Base-by-base conservation (phyloP, 257 asterid species). In the Nicotiana attenuata region DNA sequence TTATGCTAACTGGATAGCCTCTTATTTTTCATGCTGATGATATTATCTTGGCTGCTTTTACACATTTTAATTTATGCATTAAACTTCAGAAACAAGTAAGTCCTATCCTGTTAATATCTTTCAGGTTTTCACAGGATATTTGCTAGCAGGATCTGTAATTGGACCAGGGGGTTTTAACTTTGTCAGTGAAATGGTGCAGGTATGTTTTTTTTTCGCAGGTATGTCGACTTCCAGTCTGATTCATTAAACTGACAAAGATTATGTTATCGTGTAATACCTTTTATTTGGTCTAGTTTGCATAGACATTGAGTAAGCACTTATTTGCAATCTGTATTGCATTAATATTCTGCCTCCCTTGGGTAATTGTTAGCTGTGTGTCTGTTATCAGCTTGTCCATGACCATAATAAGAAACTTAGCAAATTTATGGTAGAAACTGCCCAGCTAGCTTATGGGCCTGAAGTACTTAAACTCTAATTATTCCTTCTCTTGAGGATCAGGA, bases 101-200 rank as follows among this genome's bases (percentile, higher is more conserved):
- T 71, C 20, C 78, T 71, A 22, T 71, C 78, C 78, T 71, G 60
- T 45, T 71, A 71, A 71, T 71, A 22, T 78, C 60, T 82, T 87
- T 91, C 93, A 93, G 98, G 98, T 93, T 64, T 89, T 93, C 85
- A 91, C 97, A 66, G 98, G 98, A 80, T 92, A 93, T 86, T 81
- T 93, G 90, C 88, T 93, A 57, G 96, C 98, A 64, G 98, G 98
- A 86, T 91, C 98, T 88, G 63, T 90, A 73, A 89, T 93, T 81
- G 98, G 98, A 79, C 98, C 98, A 22, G 98, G 97, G 84, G 94
- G 97, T 81, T 90, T 93, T 81, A 90, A 89, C 85, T 83, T 93
- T 86, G 96, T 93, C 82, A 91, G 94, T 82, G 98, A 93, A 89
- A 89, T 93, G 94, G 97, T 93, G 85, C 97, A 93, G 86, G 98